These are phyloP conservation scores for Talaromyces atroroseus DNA, from an alignment of 2,329 filamentous ascomycete genomes.

Conservation along the genomic window DNA sequence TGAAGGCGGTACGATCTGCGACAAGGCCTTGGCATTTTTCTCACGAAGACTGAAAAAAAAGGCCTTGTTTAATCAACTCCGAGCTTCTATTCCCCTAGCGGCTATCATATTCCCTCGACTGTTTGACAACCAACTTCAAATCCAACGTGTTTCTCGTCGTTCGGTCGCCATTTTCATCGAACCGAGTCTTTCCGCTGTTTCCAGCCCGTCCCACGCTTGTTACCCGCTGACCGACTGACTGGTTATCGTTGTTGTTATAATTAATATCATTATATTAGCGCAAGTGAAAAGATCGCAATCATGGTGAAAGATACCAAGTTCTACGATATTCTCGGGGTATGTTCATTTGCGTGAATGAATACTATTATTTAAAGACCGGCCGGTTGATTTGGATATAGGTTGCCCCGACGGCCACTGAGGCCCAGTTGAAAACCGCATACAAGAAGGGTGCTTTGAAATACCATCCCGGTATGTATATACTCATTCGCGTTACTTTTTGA, in stretches of 20 bases:
- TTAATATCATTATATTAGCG: background rate
- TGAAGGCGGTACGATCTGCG: slow-evolving; percentile 6
- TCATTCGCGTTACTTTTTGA: background rate
- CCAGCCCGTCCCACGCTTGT: background rate
- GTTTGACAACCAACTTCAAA: background rate
- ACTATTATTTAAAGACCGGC: background rate
- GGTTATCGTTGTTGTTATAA: background rate
- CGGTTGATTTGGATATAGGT: slow-evolving; percentile 50
- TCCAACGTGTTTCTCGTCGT: background rate
- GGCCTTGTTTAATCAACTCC: background rate
- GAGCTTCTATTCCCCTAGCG: slow-evolving; percentile 1
- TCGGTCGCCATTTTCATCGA: background rate
- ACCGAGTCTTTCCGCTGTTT: background rate
- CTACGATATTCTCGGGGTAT: slow-evolving; percentile 45
- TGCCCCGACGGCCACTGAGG: slow-evolving; percentile 69
- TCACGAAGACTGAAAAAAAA: background rate
- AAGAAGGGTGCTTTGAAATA: slow-evolving; percentile 85
- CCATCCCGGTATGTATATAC: slow-evolving; percentile 70
- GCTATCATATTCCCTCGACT: background rate
- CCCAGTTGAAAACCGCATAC: slow-evolving; percentile 90
- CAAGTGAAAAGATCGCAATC: slow-evolving; percentile 33
- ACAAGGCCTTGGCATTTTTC: slow-evolving; percentile 3
- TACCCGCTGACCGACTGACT: background rate
- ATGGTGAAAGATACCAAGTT: slow-evolving; percentile 50
- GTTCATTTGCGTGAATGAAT: slow-evolving; percentile 15